Percentiles rank a stretch among this genome's conserved stretches.
Conservation (phyloP, 257 asterid species). For the Perilla frutescens region DNA sequence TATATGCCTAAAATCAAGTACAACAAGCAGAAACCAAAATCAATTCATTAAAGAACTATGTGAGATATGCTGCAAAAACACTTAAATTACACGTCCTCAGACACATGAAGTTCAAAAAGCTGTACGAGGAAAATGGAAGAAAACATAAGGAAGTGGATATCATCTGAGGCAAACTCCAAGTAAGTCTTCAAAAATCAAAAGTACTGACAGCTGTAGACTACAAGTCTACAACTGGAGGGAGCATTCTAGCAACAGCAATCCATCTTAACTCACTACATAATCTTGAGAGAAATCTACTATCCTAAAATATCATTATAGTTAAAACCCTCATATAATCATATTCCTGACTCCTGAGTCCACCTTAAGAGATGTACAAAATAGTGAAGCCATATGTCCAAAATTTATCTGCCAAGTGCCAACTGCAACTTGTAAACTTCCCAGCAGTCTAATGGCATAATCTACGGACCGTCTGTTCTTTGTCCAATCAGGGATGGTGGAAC, state of each 20-base stretch:
- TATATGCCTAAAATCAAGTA: background rate
- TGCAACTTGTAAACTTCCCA: background rate
- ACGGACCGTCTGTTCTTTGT: background rate
- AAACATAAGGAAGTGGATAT: background rate
- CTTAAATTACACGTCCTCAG: background rate
- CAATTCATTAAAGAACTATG: background rate
- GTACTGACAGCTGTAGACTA: background rate
- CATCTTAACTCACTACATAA: background rate
- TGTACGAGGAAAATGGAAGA: background rate
- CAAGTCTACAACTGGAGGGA: background rate
- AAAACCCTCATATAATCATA: background rate
- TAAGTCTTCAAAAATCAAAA: background rate
- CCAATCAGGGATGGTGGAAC: background rate
- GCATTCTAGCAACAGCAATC: constrained; percentile 12
- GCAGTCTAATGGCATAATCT: background rate
- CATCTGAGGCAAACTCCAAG: background rate
- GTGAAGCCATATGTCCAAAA: background rate
- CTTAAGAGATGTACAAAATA: background rate
- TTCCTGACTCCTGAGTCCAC: background rate
- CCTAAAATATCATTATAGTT: background rate
- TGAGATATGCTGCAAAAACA: background rate
- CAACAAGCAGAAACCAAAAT: constrained; percentile 15
- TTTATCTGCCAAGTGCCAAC: background rate
- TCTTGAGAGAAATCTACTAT: background rate
- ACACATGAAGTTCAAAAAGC: background rate